A percentile compares a stretch with the other conserved stretches of the same genome.
Evolutionary conservation across 2,329 filamentous ascomycete genomes (phyloP).

Genomic region (Fusarium papillatum): DNA sequence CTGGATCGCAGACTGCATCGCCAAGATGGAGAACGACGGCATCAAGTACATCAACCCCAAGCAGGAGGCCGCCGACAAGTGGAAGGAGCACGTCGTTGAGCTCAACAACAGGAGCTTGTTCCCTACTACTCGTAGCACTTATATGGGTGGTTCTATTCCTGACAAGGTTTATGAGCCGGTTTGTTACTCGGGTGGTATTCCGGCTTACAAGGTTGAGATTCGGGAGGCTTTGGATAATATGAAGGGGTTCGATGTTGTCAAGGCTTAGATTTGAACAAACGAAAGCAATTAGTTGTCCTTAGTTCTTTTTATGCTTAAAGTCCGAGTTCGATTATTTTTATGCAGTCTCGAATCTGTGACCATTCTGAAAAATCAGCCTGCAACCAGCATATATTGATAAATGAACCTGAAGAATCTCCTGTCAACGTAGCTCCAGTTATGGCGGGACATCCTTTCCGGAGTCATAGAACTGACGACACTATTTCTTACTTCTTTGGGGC

Average conservation of each 20-base stretch:
- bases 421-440: not conserved
- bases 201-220: constrained; percentile 47
- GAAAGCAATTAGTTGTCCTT: not conserved
- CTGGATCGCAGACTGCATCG: constrained; percentile 66
- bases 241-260: constrained; percentile 39
- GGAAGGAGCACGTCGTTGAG: constrained; percentile 63
- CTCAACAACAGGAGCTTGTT: constrained; percentile 62
- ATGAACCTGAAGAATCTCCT: not conserved
- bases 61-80: constrained; percentile 58
- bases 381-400: not conserved
- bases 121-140: constrained; percentile 63
- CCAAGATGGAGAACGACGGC: constrained; percentile 58
- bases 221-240: constrained; percentile 32
- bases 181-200: constrained; percentile 60
- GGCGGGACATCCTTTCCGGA: not conserved
- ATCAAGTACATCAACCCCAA: constrained; percentile 66
- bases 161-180: constrained; percentile 66
- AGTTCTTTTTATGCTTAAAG: not conserved
- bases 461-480: not conserved
- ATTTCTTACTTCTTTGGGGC: not conserved
- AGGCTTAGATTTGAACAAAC: no score
- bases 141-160: constrained; percentile 69
- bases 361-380: not conserved
- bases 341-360: not conserved
- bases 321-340: not conserved